These are phyloP conservation scores for Hygrocybe coccinea DNA, from an alignment of 768 basidiomycete genomes.

Conservation along the genomic window DNA sequence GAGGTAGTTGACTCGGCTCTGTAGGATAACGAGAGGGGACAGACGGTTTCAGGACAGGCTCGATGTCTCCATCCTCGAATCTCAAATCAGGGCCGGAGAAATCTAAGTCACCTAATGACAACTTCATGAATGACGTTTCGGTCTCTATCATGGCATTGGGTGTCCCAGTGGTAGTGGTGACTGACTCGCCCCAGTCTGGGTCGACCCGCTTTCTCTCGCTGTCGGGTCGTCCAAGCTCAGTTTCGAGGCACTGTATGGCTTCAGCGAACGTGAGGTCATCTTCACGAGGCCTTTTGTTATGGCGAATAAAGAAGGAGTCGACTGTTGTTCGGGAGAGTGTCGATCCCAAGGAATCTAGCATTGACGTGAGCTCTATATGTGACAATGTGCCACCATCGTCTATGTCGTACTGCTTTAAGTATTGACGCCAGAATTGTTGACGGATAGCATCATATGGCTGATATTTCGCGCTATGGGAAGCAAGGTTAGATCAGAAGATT, in stretches of 20 bases:
- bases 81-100: conserved; percentile 52
- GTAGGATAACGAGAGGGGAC: conserved; percentile 31
- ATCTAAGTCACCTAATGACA: conserved; percentile 51
- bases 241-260: conserved; percentile 79
- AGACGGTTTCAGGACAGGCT: conserved; percentile 7
- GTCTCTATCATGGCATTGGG: conserved; percentile 40
- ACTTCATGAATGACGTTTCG: conserved; percentile 37
- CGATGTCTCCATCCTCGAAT: conserved; percentile 18
- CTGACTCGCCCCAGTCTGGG: conserved; percentile 42
- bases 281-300: conserved; percentile 54
- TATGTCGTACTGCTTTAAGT: conserved; percentile 83
- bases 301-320: conserved; percentile 72
- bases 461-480: conserved; percentile 69
- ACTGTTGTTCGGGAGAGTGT: conserved; percentile 79
- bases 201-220: conserved; percentile 66
- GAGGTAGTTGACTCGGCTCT: conserved; percentile 45
- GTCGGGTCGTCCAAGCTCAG: conserved; percentile 67
- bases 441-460: conserved; percentile 91
- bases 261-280: conserved; percentile 79
- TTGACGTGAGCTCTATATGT: conserved; percentile 82
- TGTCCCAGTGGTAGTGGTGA: conserved; percentile 50
- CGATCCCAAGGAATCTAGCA: conserved; percentile 96
- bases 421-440: conserved; percentile 86
- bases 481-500: background rate
- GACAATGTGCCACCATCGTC: conserved; percentile 75